Evolutionary conservation across 768 basidiomycete genomes (phyloP).

Genomic region (Lactarius akahatsu): DNA sequence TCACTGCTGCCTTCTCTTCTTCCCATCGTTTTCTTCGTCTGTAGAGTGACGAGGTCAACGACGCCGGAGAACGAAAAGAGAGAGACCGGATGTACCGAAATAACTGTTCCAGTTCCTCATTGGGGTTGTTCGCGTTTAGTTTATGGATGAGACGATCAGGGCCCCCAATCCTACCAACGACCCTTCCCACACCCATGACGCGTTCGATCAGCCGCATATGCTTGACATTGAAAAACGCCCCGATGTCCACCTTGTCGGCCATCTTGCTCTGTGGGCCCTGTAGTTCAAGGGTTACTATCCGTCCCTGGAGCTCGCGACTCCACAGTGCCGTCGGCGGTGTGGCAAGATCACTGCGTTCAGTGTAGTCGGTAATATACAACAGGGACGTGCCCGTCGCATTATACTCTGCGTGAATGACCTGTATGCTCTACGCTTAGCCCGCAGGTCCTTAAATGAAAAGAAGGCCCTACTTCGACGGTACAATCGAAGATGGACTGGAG

Average conservation of each 20-base stretch:
- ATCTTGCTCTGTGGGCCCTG: conserved; percentile 26
- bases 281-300: conserved; percentile 26
- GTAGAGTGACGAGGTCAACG: background rate
- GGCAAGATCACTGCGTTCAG: conserved; percentile 23
- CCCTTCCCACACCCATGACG: conserved; percentile 7
- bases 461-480: conserved; percentile 27
- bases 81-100: conserved; percentile 13
- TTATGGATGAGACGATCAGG: conserved; percentile 29
- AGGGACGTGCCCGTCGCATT: conserved; percentile 15
- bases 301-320: conserved; percentile 6
- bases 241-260: conserved; percentile 19
- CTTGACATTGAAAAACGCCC: conserved; percentile 26
- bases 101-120: conserved; percentile 18
- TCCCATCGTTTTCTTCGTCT: conserved; percentile 23
- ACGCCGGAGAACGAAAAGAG: background rate
- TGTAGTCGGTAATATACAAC: conserved; percentile 28
- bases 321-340: conserved; percentile 13
- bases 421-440: background rate
- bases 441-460: background rate
- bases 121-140: conserved; percentile 20
- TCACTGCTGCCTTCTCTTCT: background rate
- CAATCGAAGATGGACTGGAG: conserved; percentile 24
- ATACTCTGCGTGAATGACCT: conserved; percentile 27
- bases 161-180: conserved; percentile 25
- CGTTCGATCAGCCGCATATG: conserved; percentile 26